Evolutionary conservation across 495 filamentous ascomycete species (phyloP).

Genomic region (Articulospora tetracladia): DNA sequence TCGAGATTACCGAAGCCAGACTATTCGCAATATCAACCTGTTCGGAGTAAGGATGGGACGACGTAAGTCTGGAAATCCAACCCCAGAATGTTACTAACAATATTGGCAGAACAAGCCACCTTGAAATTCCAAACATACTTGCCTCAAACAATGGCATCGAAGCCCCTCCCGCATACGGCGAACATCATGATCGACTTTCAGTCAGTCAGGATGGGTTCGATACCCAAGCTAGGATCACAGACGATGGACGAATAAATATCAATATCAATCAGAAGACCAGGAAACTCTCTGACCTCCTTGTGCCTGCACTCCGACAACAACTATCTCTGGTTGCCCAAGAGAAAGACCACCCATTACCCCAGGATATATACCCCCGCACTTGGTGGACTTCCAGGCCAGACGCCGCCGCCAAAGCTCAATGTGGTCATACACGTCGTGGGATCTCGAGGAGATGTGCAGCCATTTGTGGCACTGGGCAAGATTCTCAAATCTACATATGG

Average conservation of each 20-base stretch:
- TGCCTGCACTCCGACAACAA: slow-evolving; percentile 60
- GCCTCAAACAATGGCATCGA: slow-evolving; percentile 1
- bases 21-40: slow-evolving; percentile 2
- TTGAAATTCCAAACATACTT: slow-evolving; percentile 15
- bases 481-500: slow-evolving; percentile 56
- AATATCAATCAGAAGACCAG: slow-evolving; percentile 64
- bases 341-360: slow-evolving; percentile 42
- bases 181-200: slow-evolving; percentile 38
- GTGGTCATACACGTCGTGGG: slow-evolving; percentile 80
- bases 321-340: slow-evolving; percentile 40
- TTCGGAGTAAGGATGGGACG: not conserved
- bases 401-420: slow-evolving; percentile 57
- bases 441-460: slow-evolving; percentile 75
- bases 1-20: slow-evolving; percentile 4
- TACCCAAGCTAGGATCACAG: slow-evolving; percentile 46
- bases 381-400: slow-evolving; percentile 54
- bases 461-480: slow-evolving; percentile 66
- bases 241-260: slow-evolving; percentile 72
- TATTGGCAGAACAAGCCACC: slow-evolving; percentile 8
- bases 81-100: not conserved
- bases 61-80: slow-evolving; percentile 11
- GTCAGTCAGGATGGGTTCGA: slow-evolving; percentile 49
- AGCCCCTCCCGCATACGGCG: slow-evolving; percentile 46
- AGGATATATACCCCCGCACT: slow-evolving; percentile 60
- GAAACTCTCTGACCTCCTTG: slow-evolving; percentile 60